phyloP scores from a whole-genome alignment of 176 grass and related monocot genomes.

The Oryza rufipogon region DNA sequence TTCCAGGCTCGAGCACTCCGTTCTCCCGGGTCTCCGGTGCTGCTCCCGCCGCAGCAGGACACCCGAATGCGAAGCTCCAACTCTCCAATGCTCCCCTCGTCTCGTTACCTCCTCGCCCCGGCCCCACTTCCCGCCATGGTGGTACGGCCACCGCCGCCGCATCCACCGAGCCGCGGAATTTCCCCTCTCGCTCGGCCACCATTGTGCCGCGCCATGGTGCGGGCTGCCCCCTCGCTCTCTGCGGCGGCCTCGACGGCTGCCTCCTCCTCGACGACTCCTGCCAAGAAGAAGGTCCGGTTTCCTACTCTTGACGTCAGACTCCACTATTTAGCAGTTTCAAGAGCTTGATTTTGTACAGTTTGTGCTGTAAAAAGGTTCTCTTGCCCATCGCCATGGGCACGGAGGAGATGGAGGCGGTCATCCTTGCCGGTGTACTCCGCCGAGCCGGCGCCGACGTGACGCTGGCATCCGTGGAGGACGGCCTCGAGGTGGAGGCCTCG shows the following conservation, averaged over 20 bases:
- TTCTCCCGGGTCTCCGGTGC: background rate
- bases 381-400: slow-evolving; percentile 89
- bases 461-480: slow-evolving; percentile 70
- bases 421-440: slow-evolving; percentile 74
- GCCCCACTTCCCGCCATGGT: slow-evolving; percentile 20
- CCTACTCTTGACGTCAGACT: background rate
- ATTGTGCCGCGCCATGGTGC: background rate
- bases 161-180: background rate
- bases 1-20: too few species aligned
- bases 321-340: background rate
- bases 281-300: slow-evolving; percentile 56
- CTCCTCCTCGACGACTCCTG: slow-evolving; percentile 19
- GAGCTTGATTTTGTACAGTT: background rate
- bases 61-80: background rate
- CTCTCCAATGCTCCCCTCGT: slow-evolving; percentile 34
- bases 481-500: slow-evolving; percentile 67
- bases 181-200: background rate
- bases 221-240: background rate
- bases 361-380: slow-evolving; percentile 59
- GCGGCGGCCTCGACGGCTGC: background rate
- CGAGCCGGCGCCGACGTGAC: slow-evolving; percentile 71
- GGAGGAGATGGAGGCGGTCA: slow-evolving; percentile 91
- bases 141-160: background rate
- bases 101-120: background rate
- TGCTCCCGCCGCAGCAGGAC: background rate